These are phyloP conservation scores for Glycine soja DNA, from an alignment of 306 rosid species.

Conservation along the genomic window DNA sequence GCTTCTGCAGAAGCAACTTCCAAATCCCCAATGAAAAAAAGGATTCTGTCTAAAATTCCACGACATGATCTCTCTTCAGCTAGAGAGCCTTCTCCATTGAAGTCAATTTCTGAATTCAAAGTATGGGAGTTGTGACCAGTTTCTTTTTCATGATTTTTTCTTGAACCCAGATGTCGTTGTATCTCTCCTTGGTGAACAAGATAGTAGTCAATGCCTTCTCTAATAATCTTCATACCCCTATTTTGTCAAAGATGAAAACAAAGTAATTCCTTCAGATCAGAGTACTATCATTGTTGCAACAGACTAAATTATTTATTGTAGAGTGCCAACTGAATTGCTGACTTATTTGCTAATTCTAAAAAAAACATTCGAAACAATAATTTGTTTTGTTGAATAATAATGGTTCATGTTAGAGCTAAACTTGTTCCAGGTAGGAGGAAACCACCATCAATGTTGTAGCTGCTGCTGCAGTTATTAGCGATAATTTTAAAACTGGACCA, in stretches of 20 bases:
- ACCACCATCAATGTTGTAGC: constrained; percentile 21
- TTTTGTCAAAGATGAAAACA: constrained; percentile 35
- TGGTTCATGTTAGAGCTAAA: constrained; percentile 24
- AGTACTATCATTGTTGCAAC: constrained; percentile 1
- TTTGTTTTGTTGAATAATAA: constrained; percentile 1
- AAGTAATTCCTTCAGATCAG: constrained; percentile 10
- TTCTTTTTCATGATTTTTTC: constrained; percentile 49
- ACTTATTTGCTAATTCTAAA: background rate
- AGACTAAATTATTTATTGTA: background rate
- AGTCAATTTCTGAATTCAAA: constrained; percentile 46
- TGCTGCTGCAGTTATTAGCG: constrained; percentile 5
- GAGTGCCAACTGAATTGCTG: background rate
- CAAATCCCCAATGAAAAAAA: constrained; percentile 81
- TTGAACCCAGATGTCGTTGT: constrained; percentile 70
- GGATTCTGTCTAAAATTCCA: constrained; percentile 76
- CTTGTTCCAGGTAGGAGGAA: constrained; percentile 20
- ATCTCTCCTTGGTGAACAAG: constrained; percentile 84
- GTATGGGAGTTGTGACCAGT: constrained; percentile 29
- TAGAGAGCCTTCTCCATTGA: constrained; percentile 45
- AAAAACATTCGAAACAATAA: constrained; percentile 10
- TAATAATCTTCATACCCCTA: constrained; percentile 76
- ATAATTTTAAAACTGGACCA: background rate
- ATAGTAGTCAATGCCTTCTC: constrained; percentile 76
- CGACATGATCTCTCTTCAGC: constrained; percentile 59
- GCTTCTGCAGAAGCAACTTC: constrained; percentile 78